Evolutionary conservation across 805 yeast species (phyloP), one percentile per base, ranked within the genome.

Genomic region (Sungouiozyma intestinalis): DNA sequence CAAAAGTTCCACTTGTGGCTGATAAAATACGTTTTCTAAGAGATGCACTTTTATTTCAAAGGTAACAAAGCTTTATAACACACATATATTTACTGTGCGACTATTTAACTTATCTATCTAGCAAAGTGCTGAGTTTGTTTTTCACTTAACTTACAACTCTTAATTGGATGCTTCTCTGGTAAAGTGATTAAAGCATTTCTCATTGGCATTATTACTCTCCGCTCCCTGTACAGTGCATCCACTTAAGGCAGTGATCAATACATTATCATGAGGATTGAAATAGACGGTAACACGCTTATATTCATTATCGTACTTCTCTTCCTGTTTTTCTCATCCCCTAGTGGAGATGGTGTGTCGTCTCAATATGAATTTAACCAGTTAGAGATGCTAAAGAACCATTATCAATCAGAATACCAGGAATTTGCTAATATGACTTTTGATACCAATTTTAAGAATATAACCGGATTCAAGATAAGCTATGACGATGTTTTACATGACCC

Each of bases 391-490:
- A 66, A 63, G 38, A 52, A 62, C 3, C 70, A 67, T 46, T 57
- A 54, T 38, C 48, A 49, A 46, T 49, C 49, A 48, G 69, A 56
- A 39, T 54, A 58, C 50, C 47, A 57, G 2, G 53, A 58, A 1
- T 58, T 80, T 29, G 49, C 47, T 13, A 63, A 67, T 33, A 57
- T 73, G 35, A 67, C 72, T 1, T 79, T 71, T 56, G 42, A 55
- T 16, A 45, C 61, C 3, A 85, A 84, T 4, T 79, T 78, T 55
- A 82, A 83, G 1, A 81, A 83, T 51, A 58, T 85, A 14, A 81
- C 92, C 0, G 95, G 95, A 3, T 74, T 80, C 44, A 71, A 68
- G 51, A 60, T 80, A 29, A 75, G 85, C 24, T 85, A 83, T 50
- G 65, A 68, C 8, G 94, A 81, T 58, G 70, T 67, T 14, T 16